Base-by-base conservation (phyloP, 2,329 filamentous ascomycete genomes). In the Ustulina deusta region DNA sequence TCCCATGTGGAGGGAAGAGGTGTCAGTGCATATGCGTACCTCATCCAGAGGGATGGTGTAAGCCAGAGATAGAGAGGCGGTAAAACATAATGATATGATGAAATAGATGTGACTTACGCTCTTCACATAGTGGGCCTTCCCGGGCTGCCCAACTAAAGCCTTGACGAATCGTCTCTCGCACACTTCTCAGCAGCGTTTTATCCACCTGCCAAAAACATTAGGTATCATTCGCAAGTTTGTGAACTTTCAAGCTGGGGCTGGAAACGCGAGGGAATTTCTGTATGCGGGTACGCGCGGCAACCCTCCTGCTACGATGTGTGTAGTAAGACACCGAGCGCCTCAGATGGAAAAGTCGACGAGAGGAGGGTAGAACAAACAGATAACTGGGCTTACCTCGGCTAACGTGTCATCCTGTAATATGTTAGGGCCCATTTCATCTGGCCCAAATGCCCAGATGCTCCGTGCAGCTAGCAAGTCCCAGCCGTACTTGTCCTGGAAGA, bases 371-470 rank as follows among this genome's bases (percentile, higher is more conserved):
- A 48, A 46, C 52, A 70, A 48, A 27, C 48, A 52, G 22, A 66
- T 61, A 25, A 46, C 2, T 66, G 64, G 65, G 82, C 86, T 79
- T 80, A 89, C 88, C 80, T 97, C 94, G 27, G 93, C 94, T 20
- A 99, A 84, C 20, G 96, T 99, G 80, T 99, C 96, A 79, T 99
- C 96, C 80, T 97, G 94, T 57, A 99, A 83, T 72, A 99, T 96
- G 80, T 99, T 99, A 6, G 96, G 93, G 0, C 94, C 93, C 84
- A 90, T 91, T 72, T 99, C 96, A 66, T 98, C 95, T 3, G 96
- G 96, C 2, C 96, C 96, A 81, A 99, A 99, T 1, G 96, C 96
- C 96, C 96, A 99, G 76, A 99, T 97, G 78, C 94, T 97, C 75
- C 96, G 88, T 27, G 93, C 93, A 15, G 96, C 95, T 69, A 99